A percentile compares a stretch with the other conserved stretches of the same genome.
Evolutionary conservation across 2,329 filamentous ascomycete species (phyloP).

Genomic region (Talaromyces sp.): DNA sequence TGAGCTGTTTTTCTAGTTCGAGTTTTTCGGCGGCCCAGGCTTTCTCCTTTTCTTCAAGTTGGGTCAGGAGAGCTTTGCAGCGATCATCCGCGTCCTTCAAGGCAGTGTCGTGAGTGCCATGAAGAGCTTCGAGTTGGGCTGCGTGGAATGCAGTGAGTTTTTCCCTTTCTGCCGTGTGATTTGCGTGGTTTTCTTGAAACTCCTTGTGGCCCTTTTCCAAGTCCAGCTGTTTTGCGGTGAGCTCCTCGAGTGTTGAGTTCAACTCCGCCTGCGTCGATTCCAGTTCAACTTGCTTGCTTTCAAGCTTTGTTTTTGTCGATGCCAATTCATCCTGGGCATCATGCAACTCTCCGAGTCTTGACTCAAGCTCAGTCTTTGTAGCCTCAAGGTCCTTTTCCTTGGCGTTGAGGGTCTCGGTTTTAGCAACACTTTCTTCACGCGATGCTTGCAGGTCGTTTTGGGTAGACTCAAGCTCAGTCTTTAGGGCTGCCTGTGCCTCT

Average conservation of each 20-base stretch:
- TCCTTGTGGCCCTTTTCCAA: slow-evolving; percentile 15
- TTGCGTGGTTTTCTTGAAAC: slow-evolving; percentile 21
- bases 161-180: slow-evolving; percentile 10
- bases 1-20: slow-evolving; percentile 29
- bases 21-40: slow-evolving; percentile 27
- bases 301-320: slow-evolving; percentile 10
- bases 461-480: slow-evolving; percentile 30
- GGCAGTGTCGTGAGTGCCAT: slow-evolving; percentile 17
- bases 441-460: slow-evolving; percentile 25
- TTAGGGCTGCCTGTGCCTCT: slow-evolving; percentile 29
- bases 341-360: slow-evolving; percentile 10
- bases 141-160: slow-evolving; percentile 4
- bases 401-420: slow-evolving; percentile 22
- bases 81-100: slow-evolving; percentile 21
- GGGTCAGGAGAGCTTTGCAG: slow-evolving; percentile 20
- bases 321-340: slow-evolving; percentile 13
- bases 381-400: slow-evolving; percentile 21
- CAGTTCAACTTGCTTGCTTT: slow-evolving; percentile 14
- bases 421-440: slow-evolving; percentile 19
- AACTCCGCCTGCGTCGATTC: slow-evolving; percentile 13
- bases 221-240: slow-evolving; percentile 13
- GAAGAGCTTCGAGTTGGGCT: slow-evolving; percentile 2
- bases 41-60: slow-evolving; percentile 25
- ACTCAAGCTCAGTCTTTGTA: slow-evolving; percentile 21
- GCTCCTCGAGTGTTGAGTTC: slow-evolving; percentile 9